phyloP scores from a whole-genome alignment of 2,329 filamentous ascomycete species.

The Fusarium dimerum region DNA sequence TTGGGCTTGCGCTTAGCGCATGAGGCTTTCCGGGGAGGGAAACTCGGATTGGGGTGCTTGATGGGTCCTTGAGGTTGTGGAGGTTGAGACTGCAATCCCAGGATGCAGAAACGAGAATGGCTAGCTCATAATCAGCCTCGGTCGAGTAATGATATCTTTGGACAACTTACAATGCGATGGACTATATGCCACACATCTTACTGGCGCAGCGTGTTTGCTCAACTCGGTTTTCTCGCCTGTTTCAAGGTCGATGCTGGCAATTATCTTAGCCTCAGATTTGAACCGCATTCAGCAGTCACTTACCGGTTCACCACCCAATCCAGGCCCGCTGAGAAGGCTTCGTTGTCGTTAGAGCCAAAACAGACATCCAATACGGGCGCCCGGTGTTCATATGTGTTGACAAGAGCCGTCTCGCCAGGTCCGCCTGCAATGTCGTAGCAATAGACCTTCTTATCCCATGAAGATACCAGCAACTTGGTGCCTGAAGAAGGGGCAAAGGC shows the following conservation, averaged over 20 bases:
- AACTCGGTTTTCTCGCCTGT: conserved; percentile 73
- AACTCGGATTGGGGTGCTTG: conserved; percentile 61
- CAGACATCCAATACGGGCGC: conserved; percentile 90
- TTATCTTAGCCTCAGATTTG: conserved; percentile 12
- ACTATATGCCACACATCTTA: conserved; percentile 83
- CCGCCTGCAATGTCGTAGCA: conserved; percentile 74
- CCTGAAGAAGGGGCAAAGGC: conserved; percentile 80
- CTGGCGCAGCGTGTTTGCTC: conserved; percentile 76
- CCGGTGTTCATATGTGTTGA: conserved; percentile 76
- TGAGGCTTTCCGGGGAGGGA: conserved; percentile 84
- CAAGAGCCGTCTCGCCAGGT: conserved; percentile 54
- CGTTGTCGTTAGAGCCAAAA: conserved; percentile 80
- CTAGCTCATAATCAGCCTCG: conserved; percentile 37
- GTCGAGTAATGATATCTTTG: background rate
- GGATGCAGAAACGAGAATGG: conserved; percentile 81
- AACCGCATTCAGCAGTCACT: conserved; percentile 8
- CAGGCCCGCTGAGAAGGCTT: conserved; percentile 83
- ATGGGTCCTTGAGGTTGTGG: conserved; percentile 63
- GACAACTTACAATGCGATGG: conserved; percentile 61
- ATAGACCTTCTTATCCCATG: conserved; percentile 92
- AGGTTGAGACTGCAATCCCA: conserved; percentile 93
- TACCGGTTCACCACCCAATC: conserved; percentile 84
- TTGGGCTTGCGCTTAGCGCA: conserved; percentile 73
- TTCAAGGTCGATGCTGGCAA: conserved; percentile 62
- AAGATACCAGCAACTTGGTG: conserved; percentile 80